Percentiles rank a stretch among this genome's conserved stretches.
These are phyloP conservation scores for Anisodus acutangulus DNA, from an alignment of 257 asterid species.

Conservation along the genomic window DNA sequence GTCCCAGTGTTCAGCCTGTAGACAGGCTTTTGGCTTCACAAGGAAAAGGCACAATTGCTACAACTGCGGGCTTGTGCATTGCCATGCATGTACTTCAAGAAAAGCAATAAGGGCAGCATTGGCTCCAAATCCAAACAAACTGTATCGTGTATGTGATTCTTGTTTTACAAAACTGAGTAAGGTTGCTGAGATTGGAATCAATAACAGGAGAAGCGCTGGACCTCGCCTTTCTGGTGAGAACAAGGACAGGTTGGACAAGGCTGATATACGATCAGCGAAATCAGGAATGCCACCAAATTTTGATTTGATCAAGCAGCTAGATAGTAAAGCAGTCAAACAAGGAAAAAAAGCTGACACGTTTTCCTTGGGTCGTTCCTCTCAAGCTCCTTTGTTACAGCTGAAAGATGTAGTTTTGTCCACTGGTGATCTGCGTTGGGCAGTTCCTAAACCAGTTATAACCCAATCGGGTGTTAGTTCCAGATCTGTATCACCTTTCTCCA, in stretches of 20 bases:
- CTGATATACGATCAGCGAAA: slow-evolving; percentile 71
- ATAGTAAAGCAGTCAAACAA: slow-evolving; percentile 83
- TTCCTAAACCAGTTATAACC: slow-evolving; percentile 68
- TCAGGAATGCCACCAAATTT: slow-evolving; percentile 63
- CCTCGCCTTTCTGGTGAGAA: slow-evolving; percentile 87
- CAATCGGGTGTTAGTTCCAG: slow-evolving; percentile 75
- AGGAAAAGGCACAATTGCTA: slow-evolving; percentile 94
- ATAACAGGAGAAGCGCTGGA: slow-evolving; percentile 66
- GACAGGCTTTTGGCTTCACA: slow-evolving; percentile 94
- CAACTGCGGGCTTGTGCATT: slow-evolving; percentile 94
- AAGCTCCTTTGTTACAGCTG: slow-evolving; percentile 69
- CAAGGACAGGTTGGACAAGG: slow-evolving; percentile 82
- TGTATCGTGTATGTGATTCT: slow-evolving; percentile 91
- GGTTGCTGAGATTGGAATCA: slow-evolving; percentile 69
- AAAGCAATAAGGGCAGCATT: slow-evolving; percentile 81
- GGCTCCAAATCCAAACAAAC: slow-evolving; percentile 95
- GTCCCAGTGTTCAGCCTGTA: slow-evolving; percentile 90
- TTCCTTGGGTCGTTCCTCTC: slow-evolving; percentile 78
- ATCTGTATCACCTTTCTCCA: slow-evolving; percentile 90
- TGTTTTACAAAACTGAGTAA: slow-evolving; percentile 81
- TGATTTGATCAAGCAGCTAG: slow-evolving; percentile 82
- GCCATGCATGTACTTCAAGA: slow-evolving; percentile 90
- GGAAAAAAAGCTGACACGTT: slow-evolving; percentile 76
- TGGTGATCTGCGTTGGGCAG: slow-evolving; percentile 56
- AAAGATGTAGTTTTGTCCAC: slow-evolving; percentile 67